phyloP scores from a whole-genome alignment of 2,329 filamentous ascomycete species.

The Penicillium polonicum region DNA sequence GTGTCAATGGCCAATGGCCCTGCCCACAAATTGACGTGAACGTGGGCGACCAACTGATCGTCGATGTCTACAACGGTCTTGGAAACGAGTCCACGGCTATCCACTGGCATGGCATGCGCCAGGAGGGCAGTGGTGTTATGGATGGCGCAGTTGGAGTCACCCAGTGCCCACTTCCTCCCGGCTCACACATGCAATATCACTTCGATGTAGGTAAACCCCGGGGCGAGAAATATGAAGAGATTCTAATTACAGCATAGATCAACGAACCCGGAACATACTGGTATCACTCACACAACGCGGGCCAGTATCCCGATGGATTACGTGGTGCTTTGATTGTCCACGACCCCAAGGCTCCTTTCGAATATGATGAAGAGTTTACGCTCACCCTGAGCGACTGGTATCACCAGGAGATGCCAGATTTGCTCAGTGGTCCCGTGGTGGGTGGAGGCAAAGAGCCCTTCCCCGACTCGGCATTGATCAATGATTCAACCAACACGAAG shows the following conservation, averaged over 20 bases:
- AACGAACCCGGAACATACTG: conserved; percentile 73
- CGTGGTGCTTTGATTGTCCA: conserved; percentile 64
- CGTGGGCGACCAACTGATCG: conserved; percentile 39
- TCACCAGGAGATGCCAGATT: conserved; percentile 55
- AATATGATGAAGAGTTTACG: conserved; percentile 63
- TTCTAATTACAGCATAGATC: conserved; percentile 35
- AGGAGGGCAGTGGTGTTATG: conserved; percentile 67
- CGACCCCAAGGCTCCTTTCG: conserved; percentile 60
- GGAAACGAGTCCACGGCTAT: conserved; percentile 42
- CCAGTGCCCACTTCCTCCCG: conserved; percentile 67
- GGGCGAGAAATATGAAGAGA: background rate
- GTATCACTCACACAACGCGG: conserved; percentile 70
- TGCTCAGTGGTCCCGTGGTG: conserved; percentile 46
- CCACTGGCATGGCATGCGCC: conserved; percentile 68
- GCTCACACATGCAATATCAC: conserved; percentile 65
- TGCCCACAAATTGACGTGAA: conserved; percentile 56
- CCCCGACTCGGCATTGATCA: conserved; percentile 67
- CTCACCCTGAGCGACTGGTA: conserved; percentile 72
- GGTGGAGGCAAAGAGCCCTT: conserved; percentile 61
- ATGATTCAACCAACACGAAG: conserved; percentile 64
- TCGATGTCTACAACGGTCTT: conserved; percentile 41
- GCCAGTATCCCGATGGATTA: conserved; percentile 70
- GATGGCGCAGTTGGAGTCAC: conserved; percentile 66
- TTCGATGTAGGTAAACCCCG: conserved; percentile 51
- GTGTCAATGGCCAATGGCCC: conserved; percentile 76